Base-by-base conservation (phyloP, 495 filamentous ascomycete species). In the Umbilicaria muhlenbergii region DNA sequence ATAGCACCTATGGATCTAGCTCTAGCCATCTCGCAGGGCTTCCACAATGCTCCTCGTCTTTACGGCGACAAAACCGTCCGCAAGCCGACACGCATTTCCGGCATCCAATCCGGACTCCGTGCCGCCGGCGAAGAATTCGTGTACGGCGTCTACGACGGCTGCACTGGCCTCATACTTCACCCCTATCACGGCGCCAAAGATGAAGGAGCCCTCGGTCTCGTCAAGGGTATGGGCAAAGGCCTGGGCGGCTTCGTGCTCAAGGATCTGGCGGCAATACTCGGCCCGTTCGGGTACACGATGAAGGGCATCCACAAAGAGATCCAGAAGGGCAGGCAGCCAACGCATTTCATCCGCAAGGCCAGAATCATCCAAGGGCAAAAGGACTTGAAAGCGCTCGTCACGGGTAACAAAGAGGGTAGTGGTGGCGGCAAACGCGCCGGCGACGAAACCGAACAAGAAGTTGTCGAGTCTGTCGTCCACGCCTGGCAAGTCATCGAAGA, bases 41-140 rank as follows among this genome's bases (percentile, higher is more conserved):
- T 89, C 46, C 83, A 89, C 55, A 87, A 87, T 49, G 81, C 84
- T 0, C 86, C 86, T 1, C 72, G 82, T 0, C 65, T 93, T 1
- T 85, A 86, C 50, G 82, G 83, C 5, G 78, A 76, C 47, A 24
- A 32, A 16, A 56, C 53, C 2, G 53, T 56, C 12, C 69, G 62
- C 37, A 71, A 56, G 42, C 71, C 77, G 4, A 61, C 66, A 6
- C 66, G 77, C 4, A 73, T 86, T 31, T 80, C 77, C 4, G 82
- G 79, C 2, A 70, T 84, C 41, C 65, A 70, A 31, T 82, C 78
- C 2, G 81, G 81, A 5, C 63, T 82, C 21, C 66, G 63, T 8
- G 81, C 81, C 0, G 81, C 81, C 0, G 63, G 76, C 19, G 3
- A 66, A 73, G 49, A 83, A 80, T 79, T 92, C 38, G 58, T 63